These are phyloP conservation scores for Globisporangium ultimum DNA, from an alignment of 352 stramenopile genomes.

Conservation along the genomic window DNA sequence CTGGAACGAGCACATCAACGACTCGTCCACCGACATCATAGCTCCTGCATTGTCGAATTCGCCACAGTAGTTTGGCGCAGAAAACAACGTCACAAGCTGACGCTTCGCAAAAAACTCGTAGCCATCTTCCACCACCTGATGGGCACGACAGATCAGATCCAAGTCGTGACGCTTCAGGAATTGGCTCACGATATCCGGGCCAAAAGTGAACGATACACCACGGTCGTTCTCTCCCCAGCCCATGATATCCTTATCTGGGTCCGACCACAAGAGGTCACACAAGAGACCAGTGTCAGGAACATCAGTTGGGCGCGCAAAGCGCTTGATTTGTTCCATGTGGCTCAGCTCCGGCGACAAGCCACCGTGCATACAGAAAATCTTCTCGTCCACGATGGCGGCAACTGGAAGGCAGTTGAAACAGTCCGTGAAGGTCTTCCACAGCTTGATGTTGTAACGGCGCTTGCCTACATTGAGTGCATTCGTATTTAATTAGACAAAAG, in stretches of 20 bases:
- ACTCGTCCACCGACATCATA: slow-evolving; percentile 69
- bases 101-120: slow-evolving; percentile 99
- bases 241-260: slow-evolving; percentile 98
- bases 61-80: slow-evolving; percentile 99
- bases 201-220: slow-evolving; percentile 97
- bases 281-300: slow-evolving; percentile 93
- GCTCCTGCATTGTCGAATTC: slow-evolving; percentile 99
- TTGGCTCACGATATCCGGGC: slow-evolving; percentile 97
- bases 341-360: slow-evolving; percentile 94
- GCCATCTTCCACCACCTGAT: slow-evolving; percentile 96
- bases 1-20: neutral
- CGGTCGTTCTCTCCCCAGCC: slow-evolving; percentile 98
- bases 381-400: slow-evolving; percentile 98
- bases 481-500: no score
- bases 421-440: slow-evolving; percentile 98
- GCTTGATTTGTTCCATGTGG: slow-evolving; percentile 92
- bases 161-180: slow-evolving; percentile 98
- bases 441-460: slow-evolving; percentile 94
- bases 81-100: slow-evolving; percentile 99
- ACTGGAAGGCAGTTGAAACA: slow-evolving; percentile 94
- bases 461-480: slow-evolving; percentile 41
- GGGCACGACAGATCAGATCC: slow-evolving; percentile 96
- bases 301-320: slow-evolving; percentile 90
- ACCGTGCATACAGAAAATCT: slow-evolving; percentile 99
- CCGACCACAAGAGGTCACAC: slow-evolving; percentile 98